Percentiles rank a stretch among this genome's conserved stretches.
Conservation (phyloP, 306 rosid species). For the Rosa lucieae region DNA sequence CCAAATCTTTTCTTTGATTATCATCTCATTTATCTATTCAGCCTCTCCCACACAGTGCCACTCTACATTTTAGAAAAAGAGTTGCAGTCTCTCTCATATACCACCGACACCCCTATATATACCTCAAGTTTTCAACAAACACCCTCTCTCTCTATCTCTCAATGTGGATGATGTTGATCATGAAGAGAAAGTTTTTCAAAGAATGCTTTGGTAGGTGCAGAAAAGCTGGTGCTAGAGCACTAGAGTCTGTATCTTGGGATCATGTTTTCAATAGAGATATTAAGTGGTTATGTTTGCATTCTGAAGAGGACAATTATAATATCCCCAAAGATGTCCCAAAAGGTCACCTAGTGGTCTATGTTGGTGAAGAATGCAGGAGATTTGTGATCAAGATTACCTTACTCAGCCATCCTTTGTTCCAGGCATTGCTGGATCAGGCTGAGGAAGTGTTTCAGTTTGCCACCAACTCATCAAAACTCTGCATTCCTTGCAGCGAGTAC, state of each 20-base stretch:
- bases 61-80: not conserved
- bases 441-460: slow-evolving; percentile 61
- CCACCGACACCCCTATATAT: not conserved
- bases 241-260: slow-evolving; percentile 23
- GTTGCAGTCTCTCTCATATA: not conserved
- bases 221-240: slow-evolving; percentile 26
- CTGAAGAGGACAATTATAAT: not conserved
- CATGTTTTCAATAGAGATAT: slow-evolving; percentile 18
- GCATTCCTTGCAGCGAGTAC: slow-evolving; percentile 62
- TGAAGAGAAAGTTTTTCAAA: slow-evolving; percentile 27
- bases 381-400: slow-evolving; percentile 49
- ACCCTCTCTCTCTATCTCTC: not conserved
- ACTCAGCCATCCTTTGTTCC: slow-evolving; percentile 58
- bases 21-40: not conserved
- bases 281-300: slow-evolving; percentile 13
- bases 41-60: not conserved
- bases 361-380: slow-evolving; percentile 66
- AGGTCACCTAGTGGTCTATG: slow-evolving; percentile 69
- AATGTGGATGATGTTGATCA: slow-evolving; percentile 8
- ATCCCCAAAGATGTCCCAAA: slow-evolving; percentile 69
- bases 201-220: slow-evolving; percentile 19
- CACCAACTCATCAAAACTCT: slow-evolving; percentile 43
- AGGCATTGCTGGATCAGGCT: slow-evolving; percentile 52
- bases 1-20: not conserved
- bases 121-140: slow-evolving; percentile 4